Evolutionary conservation across 805 yeast genomes (phyloP).

Genomic region (Kuraishia molischiana): DNA sequence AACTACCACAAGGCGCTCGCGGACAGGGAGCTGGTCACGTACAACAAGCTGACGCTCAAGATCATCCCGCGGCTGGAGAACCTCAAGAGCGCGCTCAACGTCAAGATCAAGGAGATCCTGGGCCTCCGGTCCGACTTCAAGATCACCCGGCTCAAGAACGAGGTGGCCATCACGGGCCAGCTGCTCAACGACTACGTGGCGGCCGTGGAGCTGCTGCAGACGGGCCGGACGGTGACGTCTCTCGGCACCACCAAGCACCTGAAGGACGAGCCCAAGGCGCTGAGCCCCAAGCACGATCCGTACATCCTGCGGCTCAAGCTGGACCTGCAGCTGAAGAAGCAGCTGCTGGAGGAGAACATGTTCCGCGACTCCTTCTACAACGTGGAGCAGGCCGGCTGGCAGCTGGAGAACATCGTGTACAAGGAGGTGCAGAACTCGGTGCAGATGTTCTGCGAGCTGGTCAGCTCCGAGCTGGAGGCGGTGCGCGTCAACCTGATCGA

Average conservation of each 20-base stretch:
- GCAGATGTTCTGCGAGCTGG: slow-evolving; percentile 37
- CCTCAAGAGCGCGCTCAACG: slow-evolving; percentile 40
- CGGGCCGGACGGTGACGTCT: slow-evolving; percentile 21
- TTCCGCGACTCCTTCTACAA: slow-evolving; percentile 56
- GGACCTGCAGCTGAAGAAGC: slow-evolving; percentile 58
- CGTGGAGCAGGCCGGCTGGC: slow-evolving; percentile 55
- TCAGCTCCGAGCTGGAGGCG: slow-evolving; percentile 39
- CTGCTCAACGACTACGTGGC: slow-evolving; percentile 35
- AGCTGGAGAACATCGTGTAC: slow-evolving; percentile 53
- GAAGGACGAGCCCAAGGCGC: slow-evolving; percentile 12
- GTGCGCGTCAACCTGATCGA: slow-evolving; percentile 41
- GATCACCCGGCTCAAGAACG: slow-evolving; percentile 42
- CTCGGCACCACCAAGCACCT: slow-evolving; percentile 16
- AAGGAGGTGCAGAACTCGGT: slow-evolving; percentile 51
- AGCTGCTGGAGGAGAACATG: slow-evolving; percentile 53
- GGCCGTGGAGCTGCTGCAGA: slow-evolving; percentile 31
- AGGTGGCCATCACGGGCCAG: slow-evolving; percentile 55
- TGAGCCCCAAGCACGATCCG: slow-evolving; percentile 37
- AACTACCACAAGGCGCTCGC: slow-evolving; percentile 20
- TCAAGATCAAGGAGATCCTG: slow-evolving; percentile 44
- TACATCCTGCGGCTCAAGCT: slow-evolving; percentile 49
- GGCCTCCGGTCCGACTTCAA: slow-evolving; percentile 53
- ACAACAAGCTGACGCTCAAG: slow-evolving; percentile 36
- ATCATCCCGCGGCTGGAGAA: slow-evolving; percentile 47
- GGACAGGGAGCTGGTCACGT: slow-evolving; percentile 39